These are phyloP conservation scores for Fragilaria radians DNA, from an alignment of 108 stramenopile genomes.

Conservation along the genomic window DNA sequence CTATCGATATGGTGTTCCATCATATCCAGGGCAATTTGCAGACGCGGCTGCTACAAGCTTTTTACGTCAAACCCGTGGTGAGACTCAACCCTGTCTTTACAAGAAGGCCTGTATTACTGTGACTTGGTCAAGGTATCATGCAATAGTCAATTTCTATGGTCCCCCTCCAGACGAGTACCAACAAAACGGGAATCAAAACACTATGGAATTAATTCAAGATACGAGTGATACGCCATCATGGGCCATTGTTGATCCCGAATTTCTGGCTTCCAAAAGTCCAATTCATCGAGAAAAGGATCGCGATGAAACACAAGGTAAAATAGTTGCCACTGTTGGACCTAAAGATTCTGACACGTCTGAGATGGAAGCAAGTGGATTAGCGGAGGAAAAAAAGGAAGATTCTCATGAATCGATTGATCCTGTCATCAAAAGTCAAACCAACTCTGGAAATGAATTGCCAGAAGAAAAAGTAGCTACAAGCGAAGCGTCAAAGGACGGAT, in stretches of 20 bases:
- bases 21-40: conserved; percentile 24
- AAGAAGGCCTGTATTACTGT: conserved; percentile 29
- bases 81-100: conserved; percentile 16
- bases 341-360: not conserved
- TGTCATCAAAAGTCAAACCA: not conserved
- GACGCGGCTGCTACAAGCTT: conserved; percentile 18
- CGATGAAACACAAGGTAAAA: not conserved
- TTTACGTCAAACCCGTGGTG: not conserved
- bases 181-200: not conserved
- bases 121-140: conserved; percentile 35
- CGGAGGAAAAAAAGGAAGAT: not conserved
- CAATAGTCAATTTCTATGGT: conserved; percentile 27
- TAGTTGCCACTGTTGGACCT: not conserved
- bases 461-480: not conserved
- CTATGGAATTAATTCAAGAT: not conserved
- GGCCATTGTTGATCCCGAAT: not conserved
- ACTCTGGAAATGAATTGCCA: too few species aligned
- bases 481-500: not conserved
- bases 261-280: not conserved
- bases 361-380: not conserved
- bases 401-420: not conserved
- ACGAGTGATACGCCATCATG: conserved; percentile 2
- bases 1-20: conserved; percentile 23
- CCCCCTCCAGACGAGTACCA: conserved; percentile 14
- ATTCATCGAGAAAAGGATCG: not conserved